These are phyloP conservation scores for Carex sylvatica DNA, from an alignment of 202 grass and related monocot genomes.

Conservation along the genomic window DNA sequence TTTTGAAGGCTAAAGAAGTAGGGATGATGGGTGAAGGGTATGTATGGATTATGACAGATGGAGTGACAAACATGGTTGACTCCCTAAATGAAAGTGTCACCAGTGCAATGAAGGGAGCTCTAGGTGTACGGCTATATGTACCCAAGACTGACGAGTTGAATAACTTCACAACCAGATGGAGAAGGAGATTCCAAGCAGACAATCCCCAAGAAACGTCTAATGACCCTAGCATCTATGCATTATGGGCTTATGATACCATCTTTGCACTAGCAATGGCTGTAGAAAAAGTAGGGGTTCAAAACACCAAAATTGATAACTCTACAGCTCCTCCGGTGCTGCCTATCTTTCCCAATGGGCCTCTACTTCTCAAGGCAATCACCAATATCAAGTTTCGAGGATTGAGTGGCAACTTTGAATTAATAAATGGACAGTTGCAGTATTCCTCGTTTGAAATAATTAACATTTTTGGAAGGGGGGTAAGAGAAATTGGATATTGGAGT, in stretches of 20 bases:
- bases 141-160: conserved; percentile 33
- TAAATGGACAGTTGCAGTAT: conserved; percentile 30
- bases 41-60: conserved; percentile 21
- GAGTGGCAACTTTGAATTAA: conserved; percentile 47
- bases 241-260: conserved; percentile 53
- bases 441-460: conserved; percentile 58
- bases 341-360: neutral
- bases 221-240: conserved; percentile 26
- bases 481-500: conserved; percentile 52
- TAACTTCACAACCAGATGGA: conserved; percentile 57
- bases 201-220: conserved; percentile 2
- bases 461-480: conserved; percentile 35
- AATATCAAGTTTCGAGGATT: conserved; percentile 45
- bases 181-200: conserved; percentile 31
- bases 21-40: conserved; percentile 25
- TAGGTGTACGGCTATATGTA: conserved; percentile 41
- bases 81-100: conserved; percentile 12
- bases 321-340: neutral
- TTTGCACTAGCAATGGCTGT: conserved; percentile 41
- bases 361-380: conserved; percentile 18
- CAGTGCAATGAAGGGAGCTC: conserved; percentile 40
- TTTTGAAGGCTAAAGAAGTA: conserved; percentile 9
- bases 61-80: neutral
- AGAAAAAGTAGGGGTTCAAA: conserved; percentile 28
- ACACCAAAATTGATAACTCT: neutral